Evolutionary conservation across 2,329 filamentous ascomycete genomes (phyloP), one percentile per base, ranked within the genome.

Genomic region (Aspergillus alliaceus): DNA sequence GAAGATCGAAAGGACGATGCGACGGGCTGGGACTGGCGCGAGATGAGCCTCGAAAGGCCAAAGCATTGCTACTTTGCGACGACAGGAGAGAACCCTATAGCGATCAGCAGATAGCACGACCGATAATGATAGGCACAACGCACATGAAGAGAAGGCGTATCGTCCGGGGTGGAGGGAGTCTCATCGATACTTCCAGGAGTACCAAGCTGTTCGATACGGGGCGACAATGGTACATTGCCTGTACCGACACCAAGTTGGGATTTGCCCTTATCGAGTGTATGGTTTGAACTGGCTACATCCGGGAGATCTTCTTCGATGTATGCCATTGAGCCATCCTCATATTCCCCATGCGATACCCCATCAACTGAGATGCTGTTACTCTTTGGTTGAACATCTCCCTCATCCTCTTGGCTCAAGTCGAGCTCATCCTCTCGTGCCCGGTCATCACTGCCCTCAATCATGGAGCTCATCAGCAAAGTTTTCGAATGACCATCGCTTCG

Each of bases 1-100:
- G 87, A 62, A 91, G 87, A 72, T 99, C 95, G 73, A 99, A 99
- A 4, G 95, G 93, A 69, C 93, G 87, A 67, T 97, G 89, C 15
- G 91, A 92, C 20, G 90, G 90, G 15, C 89, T 90, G 14, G 91
- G 88, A 65, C 89, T 91, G 62, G 89, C 75, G 59, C 86, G 82
- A 20, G 89, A 83, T 15, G 88, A 88, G 64, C 86, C 86, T 58
- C 88, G 80, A 34, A 88, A 87, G 4, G 87, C 86, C 27, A 91
- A 82, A 35, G 89, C 79, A 67, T 89, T 91, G 75, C 91, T 92
- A 35, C 86, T 84, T n/a, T 87, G 86, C 5, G 91, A 82, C 20
- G 84, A 86, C 15, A 78, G 66, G 53, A 80, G 59, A 11, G 84
- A 86, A 51, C 79, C 83, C 79, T 82, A 61, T n/a, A 48, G 64